Evolutionary conservation across 2,329 filamentous ascomycete species (phyloP).

Genomic region (Metarhizium album): DNA sequence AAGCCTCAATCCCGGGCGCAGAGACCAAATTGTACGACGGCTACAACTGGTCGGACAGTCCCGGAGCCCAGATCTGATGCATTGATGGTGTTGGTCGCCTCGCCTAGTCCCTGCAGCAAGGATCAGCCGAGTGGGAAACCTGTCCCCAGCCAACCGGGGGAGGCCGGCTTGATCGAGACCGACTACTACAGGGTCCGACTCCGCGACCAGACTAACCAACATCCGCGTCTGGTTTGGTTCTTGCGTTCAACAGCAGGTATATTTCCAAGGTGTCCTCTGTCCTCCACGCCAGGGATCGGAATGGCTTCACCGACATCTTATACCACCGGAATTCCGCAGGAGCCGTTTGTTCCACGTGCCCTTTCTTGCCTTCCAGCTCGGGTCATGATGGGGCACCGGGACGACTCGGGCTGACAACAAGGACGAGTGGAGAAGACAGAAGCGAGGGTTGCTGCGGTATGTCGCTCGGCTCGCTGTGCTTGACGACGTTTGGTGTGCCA

Average conservation of each 20-base stretch:
- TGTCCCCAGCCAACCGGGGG: constrained; percentile 5
- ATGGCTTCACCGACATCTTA: not conserved
- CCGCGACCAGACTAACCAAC: not conserved
- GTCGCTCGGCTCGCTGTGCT: not conserved
- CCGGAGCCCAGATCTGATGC: constrained; percentile 1
- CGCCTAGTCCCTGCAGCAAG: constrained; percentile 3
- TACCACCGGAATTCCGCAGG: not conserved
- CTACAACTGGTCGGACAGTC: constrained; percentile 1
- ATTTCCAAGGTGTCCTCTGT: not conserved
- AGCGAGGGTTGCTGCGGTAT: not conserved
- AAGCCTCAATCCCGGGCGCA: too few relatives aligned
- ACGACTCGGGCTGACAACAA: not conserved
- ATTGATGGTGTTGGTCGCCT: not conserved
- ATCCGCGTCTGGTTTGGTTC: not conserved
- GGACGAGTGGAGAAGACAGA: not conserved
- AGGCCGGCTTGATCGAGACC: not conserved
- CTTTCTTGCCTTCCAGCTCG: not conserved
- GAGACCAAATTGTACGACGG: too few relatives aligned
- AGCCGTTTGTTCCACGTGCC: not conserved
- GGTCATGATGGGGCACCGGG: not conserved
- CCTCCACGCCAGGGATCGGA: not conserved
- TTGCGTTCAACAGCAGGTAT: not conserved
- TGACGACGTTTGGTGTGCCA: not conserved
- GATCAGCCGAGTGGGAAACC: not conserved
- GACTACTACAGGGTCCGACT: not conserved